A percentile compares a stretch with the other conserved stretches of the same genome.
Evolutionary conservation across 768 basidiomycete genomes (phyloP).

Genomic region (Gelatoporia subvermispora): DNA sequence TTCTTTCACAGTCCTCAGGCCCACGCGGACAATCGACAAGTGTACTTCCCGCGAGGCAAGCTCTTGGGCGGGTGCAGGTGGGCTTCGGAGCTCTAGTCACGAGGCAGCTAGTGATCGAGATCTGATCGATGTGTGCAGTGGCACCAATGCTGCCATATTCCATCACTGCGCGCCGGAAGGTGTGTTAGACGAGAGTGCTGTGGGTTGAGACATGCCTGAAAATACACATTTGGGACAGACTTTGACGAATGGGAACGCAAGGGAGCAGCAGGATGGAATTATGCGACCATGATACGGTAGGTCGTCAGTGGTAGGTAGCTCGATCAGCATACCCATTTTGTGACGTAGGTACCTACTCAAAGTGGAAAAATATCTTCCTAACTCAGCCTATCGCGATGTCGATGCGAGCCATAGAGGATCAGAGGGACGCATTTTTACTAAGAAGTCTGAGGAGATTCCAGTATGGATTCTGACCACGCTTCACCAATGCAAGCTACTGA

Average conservation of each 20-base stretch:
- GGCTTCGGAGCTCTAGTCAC: not conserved
- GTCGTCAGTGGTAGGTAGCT: not conserved
- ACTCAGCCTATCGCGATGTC: slow-evolving; percentile 1
- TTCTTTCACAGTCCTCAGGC: slow-evolving; percentile 11
- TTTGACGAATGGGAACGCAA: slow-evolving; percentile 17
- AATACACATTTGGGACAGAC: slow-evolving; percentile 4
- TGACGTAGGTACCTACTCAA: slow-evolving; percentile 18
- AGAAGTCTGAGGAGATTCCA: not conserved
- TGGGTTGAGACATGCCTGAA: too few relatives aligned
- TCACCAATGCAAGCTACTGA: not conserved
- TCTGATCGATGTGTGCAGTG: slow-evolving; percentile 4
- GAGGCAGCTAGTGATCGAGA: too few relatives aligned
- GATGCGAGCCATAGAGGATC: slow-evolving; percentile 2
- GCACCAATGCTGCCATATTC: slow-evolving; percentile 22
- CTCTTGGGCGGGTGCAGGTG: slow-evolving; percentile 23
- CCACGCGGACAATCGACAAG: slow-evolving; percentile 6
- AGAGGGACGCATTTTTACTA: slow-evolving; percentile 4
- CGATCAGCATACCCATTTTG: not conserved
- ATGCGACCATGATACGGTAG: slow-evolving; percentile 13
- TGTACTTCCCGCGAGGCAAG: slow-evolving; percentile 22
- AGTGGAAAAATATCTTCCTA: slow-evolving; percentile 13
- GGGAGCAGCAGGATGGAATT: slow-evolving; percentile 21
- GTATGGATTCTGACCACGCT: not conserved
- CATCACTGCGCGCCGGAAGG: slow-evolving; percentile 21
- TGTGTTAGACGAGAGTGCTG: not conserved